phyloP scores from a whole-genome alignment of 495 filamentous ascomycete genomes.

The Annulohypoxylon bovei region DNA sequence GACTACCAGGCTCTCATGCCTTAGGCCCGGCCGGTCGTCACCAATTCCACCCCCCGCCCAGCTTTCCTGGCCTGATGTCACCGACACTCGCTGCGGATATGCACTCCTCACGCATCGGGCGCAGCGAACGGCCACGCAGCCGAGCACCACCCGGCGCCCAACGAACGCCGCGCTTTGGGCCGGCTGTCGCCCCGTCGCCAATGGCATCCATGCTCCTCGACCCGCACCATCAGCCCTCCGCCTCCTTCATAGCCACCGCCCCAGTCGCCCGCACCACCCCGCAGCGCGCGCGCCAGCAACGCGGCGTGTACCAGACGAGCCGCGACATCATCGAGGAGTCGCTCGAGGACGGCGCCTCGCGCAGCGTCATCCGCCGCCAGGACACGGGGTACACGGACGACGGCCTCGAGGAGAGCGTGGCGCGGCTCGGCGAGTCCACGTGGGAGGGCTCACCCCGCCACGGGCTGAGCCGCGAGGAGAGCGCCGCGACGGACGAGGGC shows the following conservation, averaged over 20 bases:
- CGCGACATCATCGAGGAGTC: constrained; percentile 60
- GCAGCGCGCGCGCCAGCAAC: constrained; percentile 52
- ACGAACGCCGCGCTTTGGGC: constrained; percentile 48
- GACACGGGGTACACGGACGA: constrained; percentile 62
- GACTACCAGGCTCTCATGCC: constrained; percentile 57
- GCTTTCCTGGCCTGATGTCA: constrained; percentile 76
- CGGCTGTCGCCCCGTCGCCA: constrained; percentile 58
- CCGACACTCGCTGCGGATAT: constrained; percentile 66
- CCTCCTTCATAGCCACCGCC: constrained; percentile 46
- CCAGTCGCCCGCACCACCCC: constrained; percentile 56
- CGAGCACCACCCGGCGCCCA: constrained; percentile 26
- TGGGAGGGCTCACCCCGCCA: constrained; percentile 60
- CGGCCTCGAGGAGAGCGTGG: constrained; percentile 60
- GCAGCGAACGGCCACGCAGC: constrained; percentile 52
- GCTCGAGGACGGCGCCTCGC: constrained; percentile 62
- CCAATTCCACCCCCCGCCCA: constrained; percentile 81
- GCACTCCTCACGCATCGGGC: constrained; percentile 61
- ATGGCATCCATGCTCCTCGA: constrained; percentile 83
- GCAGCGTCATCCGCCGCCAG: constrained; percentile 81
- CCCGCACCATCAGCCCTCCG: constrained; percentile 83
- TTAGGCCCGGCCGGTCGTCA: constrained; percentile 58
- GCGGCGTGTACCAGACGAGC: constrained; percentile 54
- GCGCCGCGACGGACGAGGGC: constrained; percentile 45
- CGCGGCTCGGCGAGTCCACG: constrained; percentile 60
- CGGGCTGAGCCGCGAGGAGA: constrained; percentile 55